Evolutionary conservation across 495 filamentous ascomycete species (phyloP).

Genomic region (Parachaetomium inaequale): DNA sequence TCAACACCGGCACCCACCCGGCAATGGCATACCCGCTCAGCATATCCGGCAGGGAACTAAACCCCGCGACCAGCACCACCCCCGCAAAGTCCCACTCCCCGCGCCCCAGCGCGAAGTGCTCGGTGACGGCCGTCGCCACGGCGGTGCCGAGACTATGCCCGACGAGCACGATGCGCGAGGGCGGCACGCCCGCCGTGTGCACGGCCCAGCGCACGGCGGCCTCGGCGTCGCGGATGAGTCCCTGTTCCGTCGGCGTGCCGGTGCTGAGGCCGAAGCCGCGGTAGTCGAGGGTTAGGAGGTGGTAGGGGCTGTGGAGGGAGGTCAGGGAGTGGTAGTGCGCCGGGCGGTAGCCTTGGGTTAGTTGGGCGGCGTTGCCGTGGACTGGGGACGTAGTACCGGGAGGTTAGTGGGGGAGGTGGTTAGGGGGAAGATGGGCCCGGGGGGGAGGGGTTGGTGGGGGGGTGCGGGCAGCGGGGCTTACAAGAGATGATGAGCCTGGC

Average conservation of each 20-base stretch:
- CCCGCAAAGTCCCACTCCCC: conserved; percentile 57
- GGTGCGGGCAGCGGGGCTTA: conserved; percentile 22
- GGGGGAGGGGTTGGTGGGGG: background rate
- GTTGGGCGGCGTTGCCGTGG: conserved; percentile 60
- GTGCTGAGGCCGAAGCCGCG: conserved; percentile 83
- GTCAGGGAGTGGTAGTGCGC: conserved; percentile 61
- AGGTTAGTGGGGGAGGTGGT: background rate
- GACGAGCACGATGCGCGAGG: conserved; percentile 71
- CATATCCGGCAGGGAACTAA: conserved; percentile 68
- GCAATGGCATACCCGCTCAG: conserved; percentile 61
- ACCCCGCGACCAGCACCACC: conserved; percentile 73
- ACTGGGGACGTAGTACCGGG: conserved; percentile 19
- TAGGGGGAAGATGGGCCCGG: background rate
- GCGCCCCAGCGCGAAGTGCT: conserved; percentile 52
- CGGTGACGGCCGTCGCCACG: conserved; percentile 66
- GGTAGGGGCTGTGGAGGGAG: conserved; percentile 53
- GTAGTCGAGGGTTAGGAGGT: conserved; percentile 75
- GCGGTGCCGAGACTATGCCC: conserved; percentile 90
- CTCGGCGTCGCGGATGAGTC: conserved; percentile 75
- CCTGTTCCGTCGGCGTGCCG: conserved; percentile 74
- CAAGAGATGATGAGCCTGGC: conserved; percentile 58
- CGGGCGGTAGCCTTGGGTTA: conserved; percentile 60
- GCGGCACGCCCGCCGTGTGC: conserved; percentile 57
- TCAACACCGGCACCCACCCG: conserved; percentile 73
- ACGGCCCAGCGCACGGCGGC: conserved; percentile 69